Evolutionary conservation across 1,139 yeast species (phyloP), one percentile per base, ranked within the genome.

Genomic region (Yamadazyma atlantica): DNA sequence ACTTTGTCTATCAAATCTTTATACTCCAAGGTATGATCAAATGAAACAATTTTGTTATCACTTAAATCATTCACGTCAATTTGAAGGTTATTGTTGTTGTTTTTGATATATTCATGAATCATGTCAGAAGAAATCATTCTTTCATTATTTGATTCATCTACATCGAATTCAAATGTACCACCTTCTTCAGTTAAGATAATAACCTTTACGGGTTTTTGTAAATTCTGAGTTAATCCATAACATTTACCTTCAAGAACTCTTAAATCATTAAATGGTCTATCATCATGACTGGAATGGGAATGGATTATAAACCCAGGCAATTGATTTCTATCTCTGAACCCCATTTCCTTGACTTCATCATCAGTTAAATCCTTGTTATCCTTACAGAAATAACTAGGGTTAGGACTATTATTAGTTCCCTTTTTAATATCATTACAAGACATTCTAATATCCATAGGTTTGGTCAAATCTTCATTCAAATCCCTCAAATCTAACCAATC

Each of bases 111-210:
- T 28, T 53, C 40, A 29, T 50, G 49, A 21, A 58, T 47, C 42
- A 63, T 45, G 10, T 53, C 50, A 10, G 58, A 54, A 28, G 54
- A 47, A 8, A 57, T 49, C 15, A 63, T 34, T 30, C 62, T 41
- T 37, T 51, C 50, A 32, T 54, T 53, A 8, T 38, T 27, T 10
- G 10, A 11, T 6, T 18, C 9, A 35, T 55, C 57, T 9, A 62
- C 69, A 27, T 55, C 54, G 39, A 65, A 65, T 41, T 64, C 69
- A 39, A 44, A 62, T 3, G 65, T 62, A 5, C 65, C 66, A 3
- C 56, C 56, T 2, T 54, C 45, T 5, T 45, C 40, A 33, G 51
- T 57, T 33, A 65, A 50, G 1, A 65, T 50, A 4, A 65, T 51
- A 23, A 64, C 69, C 43, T 55, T 50, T 29, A 50, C 48, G 1